Evolutionary conservation across 805 yeast genomes (phyloP), one percentile per base, ranked within the genome.

Genomic region (Yamadazyma sp.): DNA sequence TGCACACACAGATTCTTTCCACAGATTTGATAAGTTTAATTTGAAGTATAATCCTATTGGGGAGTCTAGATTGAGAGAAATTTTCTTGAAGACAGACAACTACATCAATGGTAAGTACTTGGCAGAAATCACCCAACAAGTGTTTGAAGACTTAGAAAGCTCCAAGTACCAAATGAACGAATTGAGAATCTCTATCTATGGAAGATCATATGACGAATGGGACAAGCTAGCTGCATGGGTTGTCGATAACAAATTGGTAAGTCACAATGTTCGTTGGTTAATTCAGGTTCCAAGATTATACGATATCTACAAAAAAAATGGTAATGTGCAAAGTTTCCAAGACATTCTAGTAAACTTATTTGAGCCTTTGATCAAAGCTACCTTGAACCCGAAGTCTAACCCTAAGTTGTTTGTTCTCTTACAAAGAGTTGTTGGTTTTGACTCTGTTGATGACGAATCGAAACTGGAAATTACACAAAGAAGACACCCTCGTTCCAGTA

Each of bases 91-190:
- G 62, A 95, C 99, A 1, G 98, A 93, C 60, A 93, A 93, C 61
- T 90, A 78, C 57, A 84, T 95, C 50, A 62, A 84, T 33, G 99
- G 99, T 14, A 68, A 77, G 36, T 93, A 90, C 59, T 69, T 93
- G 37, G 98, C 98, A 3, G 98, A 93, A 59, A 73, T 93, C 48
- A 91, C 99, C 8, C 80, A 79, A 49, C 97, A 93, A 63, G 99
- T 93, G 8, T 78, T 93, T 53, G 86, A 85, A 50, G 99, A 93
- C 70, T 73, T 95, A 52, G 98, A 93, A 63, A 80, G 87, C 49
- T 84, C 96, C 44, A 93, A 93, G 59, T 93, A 93, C 62, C 99
- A 93, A 63, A 91, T 89, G 90, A 91, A 88, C 30, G 99, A 93
- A 64, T 87, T 93, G 60, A 78, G 99, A 57, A 90, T 93, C 44